These are phyloP conservation scores for Trichoderma sp. DNA, from an alignment of 2,329 filamentous ascomycete genomes.

Conservation along the genomic window DNA sequence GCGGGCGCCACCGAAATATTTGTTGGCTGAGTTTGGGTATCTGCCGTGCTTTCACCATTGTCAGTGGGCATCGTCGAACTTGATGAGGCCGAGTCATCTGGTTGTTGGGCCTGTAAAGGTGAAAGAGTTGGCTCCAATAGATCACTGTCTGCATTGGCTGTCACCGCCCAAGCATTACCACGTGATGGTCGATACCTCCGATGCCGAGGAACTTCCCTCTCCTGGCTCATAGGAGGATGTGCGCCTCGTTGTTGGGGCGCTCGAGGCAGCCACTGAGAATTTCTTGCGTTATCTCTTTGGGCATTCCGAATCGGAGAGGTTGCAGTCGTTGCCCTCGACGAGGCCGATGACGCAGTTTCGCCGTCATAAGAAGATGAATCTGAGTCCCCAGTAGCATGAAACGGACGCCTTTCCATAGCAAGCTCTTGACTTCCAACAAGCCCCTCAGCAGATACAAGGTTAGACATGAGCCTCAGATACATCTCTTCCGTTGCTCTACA, in stretches of 20 bases:
- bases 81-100: not conserved
- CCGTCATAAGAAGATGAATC: not conserved
- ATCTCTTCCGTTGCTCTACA: slow-evolving; percentile 25
- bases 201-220: not conserved
- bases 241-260: not conserved
- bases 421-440: slow-evolving; percentile 18
- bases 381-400: slow-evolving; percentile 23
- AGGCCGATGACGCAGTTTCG: not conserved
- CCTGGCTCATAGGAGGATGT: not conserved
- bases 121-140: not conserved
- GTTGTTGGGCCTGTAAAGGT: not conserved
- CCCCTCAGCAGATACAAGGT: slow-evolving; percentile 21
- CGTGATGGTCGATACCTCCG: not conserved
- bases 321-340: not conserved
- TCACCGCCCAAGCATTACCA: not conserved
- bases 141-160: not conserved
- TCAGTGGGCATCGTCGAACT: not conserved
- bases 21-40: not conserved
- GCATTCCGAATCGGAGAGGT: slow-evolving; percentile 11
- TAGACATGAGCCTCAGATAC: slow-evolving; percentile 22
- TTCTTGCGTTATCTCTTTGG: not conserved
- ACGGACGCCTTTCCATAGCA: slow-evolving; percentile 29
- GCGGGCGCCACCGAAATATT: not conserved
- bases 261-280: slow-evolving; percentile 5
- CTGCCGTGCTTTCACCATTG: not conserved